Evolutionary conservation across 305 asterid species (phyloP).

Genomic region (Fraxinus greggii): DNA sequence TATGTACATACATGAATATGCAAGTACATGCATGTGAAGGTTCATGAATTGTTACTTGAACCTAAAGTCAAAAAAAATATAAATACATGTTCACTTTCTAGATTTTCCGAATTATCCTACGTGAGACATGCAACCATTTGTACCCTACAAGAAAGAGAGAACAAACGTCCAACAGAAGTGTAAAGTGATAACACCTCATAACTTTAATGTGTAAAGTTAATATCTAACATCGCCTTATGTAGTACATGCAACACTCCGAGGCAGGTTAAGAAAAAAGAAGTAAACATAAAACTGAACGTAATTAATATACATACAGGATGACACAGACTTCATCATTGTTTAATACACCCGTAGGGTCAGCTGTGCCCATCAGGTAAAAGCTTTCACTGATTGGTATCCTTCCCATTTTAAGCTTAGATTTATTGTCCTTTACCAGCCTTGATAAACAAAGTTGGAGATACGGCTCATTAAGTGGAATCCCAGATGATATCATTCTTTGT

Average conservation of each 20-base stretch:
- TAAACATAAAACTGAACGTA: neutral
- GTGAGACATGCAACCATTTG: neutral
- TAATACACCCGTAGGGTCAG: conserved; percentile 74
- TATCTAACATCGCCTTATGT: neutral
- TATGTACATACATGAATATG: neutral
- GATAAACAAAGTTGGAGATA: conserved; percentile 61
- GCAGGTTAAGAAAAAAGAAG: neutral
- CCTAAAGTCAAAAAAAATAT: neutral
- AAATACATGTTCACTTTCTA: neutral
- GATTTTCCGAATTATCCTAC: neutral
- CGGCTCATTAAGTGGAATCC: conserved; percentile 77
- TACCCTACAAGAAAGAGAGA: neutral
- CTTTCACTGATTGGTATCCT: conserved; percentile 67
- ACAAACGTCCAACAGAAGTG: neutral
- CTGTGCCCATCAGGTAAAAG: conserved; percentile 86
- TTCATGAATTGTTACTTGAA: neutral
- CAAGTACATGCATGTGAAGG: neutral
- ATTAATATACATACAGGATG: conserved; percentile 63
- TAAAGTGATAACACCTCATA: neutral
- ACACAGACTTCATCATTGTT: conserved; percentile 70
- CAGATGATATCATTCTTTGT: conserved; percentile 63
- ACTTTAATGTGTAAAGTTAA: neutral
- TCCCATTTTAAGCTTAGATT: conserved; percentile 51
- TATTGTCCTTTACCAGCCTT: conserved; percentile 38
- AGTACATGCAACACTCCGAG: neutral